Base-by-base conservation (phyloP, 2,329 filamentous ascomycete species). In the Cryphonectria radicalis region DNA sequence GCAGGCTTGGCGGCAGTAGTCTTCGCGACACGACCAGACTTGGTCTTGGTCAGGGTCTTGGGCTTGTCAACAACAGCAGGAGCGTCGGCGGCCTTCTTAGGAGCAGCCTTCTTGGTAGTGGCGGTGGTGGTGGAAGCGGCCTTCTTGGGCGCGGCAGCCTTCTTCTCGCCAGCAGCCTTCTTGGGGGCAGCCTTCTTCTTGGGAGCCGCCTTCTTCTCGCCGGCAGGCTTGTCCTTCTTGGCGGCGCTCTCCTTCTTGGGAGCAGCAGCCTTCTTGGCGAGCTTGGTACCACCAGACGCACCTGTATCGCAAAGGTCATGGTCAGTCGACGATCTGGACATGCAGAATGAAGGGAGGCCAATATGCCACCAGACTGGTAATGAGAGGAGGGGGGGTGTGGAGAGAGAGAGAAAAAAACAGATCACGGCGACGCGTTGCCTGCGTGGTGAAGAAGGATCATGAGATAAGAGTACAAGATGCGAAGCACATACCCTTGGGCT, bases 231-330 rank as follows among this genome's bases (percentile, higher is more conserved):
- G 74, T 79, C 76, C 74, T 73, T 60, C 74, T 78, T 77, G 42
- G 76, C 70, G 42, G 77, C 74, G 46, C 75, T 72, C 66, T 77
- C 76, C 79, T 80, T 80, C 77, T 79, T 79, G 60, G 75, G 75
- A n/a, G 71, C 69, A n/a, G 75, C 76, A 22, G 77, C 73, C 74
- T 77, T 76, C 77, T 78, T 78, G 57, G 92, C 92, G 73, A 97
- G 91, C 91, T 97, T 97, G 83, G 96, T 94, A 76, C 93, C 92
- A 73, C 94, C 94, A 74, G 94, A 97, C 72, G 93, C 88, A 78
- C 92, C 92, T 94, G 28, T 4, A 22, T 50, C 3, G 46, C n/a
- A 11, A 53, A 13, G 55, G 40, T 28, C 13, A 6, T 64, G 50
- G 50, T 71, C 43, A 71, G 69, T 35, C 3, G 6, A 8, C 1